A percentile compares a stretch with the other conserved stretches of the same genome.
Conservation (phyloP, 202 grass and related monocot genomes). For the Eragrostis tef region DNA sequence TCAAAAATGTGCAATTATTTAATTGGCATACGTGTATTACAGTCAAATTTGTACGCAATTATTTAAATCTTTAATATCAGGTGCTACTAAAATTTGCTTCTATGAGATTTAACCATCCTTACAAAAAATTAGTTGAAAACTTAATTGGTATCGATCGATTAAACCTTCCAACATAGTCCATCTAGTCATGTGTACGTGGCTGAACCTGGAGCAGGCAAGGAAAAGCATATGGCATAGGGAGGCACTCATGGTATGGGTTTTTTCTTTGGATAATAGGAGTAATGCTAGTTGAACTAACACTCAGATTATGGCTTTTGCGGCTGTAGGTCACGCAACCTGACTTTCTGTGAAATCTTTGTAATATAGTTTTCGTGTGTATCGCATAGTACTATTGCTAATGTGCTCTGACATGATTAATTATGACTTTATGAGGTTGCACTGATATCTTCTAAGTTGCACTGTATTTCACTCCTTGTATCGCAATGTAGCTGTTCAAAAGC, state of each 20-base stretch:
- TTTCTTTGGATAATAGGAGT: not conserved
- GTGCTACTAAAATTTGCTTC: not conserved
- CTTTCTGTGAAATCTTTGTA: not conserved
- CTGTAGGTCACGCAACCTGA: not conserved
- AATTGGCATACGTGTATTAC: no score
- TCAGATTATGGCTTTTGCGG: not conserved
- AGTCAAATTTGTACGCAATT: no score
- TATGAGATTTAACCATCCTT: not conserved
- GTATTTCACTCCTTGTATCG: conserved; percentile 3
- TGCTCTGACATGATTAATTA: conserved; percentile 8
- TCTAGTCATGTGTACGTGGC: not conserved
- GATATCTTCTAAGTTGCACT: not conserved
- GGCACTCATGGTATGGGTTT: not conserved
- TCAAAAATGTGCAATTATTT: not conserved
- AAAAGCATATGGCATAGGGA: not conserved
- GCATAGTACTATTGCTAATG: not conserved
- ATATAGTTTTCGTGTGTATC: not conserved
- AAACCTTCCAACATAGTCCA: not conserved
- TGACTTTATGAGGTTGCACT: not conserved
- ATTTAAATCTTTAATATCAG: no score
- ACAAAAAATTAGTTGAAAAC: not conserved
- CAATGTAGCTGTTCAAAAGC: conserved; percentile 22
- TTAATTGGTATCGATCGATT: not conserved
- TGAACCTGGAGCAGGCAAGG: not conserved
- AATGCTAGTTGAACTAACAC: not conserved